A percentile compares a stretch with the other conserved stretches of the same genome.
phyloP scores from a whole-genome alignment of 768 basidiomycete species.

The Amanita pseudoporphyria region DNA sequence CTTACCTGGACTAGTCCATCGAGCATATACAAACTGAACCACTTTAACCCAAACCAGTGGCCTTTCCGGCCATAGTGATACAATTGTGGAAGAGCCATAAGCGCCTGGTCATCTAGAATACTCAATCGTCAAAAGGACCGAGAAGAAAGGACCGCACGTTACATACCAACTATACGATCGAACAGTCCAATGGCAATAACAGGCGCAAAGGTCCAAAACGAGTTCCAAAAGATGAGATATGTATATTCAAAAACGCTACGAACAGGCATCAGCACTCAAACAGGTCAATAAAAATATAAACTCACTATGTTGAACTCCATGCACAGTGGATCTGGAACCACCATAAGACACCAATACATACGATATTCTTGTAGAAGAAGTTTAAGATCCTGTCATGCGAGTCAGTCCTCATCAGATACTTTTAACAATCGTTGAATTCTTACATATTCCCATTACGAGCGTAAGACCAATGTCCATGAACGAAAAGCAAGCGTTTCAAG shows the following conservation, averaged over 20 bases:
- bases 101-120: conserved; percentile 56
- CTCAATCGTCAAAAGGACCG: neutral
- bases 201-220: conserved; percentile 87
- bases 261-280: neutral
- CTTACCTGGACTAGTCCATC: conserved; percentile 75
- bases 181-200: conserved; percentile 94
- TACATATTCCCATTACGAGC: conserved; percentile 92
- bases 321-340: conserved; percentile 97
- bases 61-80: conserved; percentile 80
- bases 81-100: conserved; percentile 87
- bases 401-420: neutral
- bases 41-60: conserved; percentile 64
- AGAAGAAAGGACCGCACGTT: neutral
- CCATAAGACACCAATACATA: conserved; percentile 90
- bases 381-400: conserved; percentile 68
- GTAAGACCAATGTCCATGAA: conserved; percentile 99
- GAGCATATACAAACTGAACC: conserved; percentile 69
- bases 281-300: neutral
- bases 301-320: conserved; percentile 89
- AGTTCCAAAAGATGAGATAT: conserved; percentile 95
- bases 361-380: conserved; percentile 99
- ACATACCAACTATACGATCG: conserved; percentile 77
- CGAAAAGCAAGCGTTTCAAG: conserved; percentile 82
- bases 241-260: conserved; percentile 70
- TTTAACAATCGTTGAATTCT: conserved; percentile 16